A percentile compares a stretch with the other conserved stretches of the same genome.
Evolutionary conservation across 495 filamentous ascomycete species (phyloP).

Genomic region (Viridothelium virens): DNA sequence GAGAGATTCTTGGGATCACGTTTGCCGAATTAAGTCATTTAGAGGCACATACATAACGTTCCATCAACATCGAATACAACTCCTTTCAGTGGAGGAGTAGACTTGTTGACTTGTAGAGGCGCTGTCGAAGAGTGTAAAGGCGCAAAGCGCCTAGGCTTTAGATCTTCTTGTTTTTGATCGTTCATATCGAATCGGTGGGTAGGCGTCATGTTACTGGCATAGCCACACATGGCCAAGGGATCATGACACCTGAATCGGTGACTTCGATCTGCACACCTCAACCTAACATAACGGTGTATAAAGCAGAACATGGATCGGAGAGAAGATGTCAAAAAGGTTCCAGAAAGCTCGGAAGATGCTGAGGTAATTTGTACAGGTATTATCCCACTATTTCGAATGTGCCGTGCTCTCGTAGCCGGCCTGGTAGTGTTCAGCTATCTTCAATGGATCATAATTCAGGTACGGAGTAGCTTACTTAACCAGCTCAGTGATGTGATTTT

Average conservation of each 20-base stretch:
- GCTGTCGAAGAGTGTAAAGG: neutral
- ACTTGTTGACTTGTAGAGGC: neutral
- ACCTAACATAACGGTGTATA: neutral
- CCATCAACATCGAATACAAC: constrained; percentile 95
- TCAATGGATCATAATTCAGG: no score
- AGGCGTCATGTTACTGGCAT: neutral
- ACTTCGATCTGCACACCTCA: neutral
- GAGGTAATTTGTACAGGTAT: no score
- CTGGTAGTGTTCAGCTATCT: no score
- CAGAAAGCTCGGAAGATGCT: no score
- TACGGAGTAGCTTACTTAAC: no score
- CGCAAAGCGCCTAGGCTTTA: neutral
- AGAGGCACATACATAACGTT: constrained; percentile 54
- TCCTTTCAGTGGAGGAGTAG: constrained; percentile 49
- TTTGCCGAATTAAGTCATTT: neutral
- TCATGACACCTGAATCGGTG: neutral
- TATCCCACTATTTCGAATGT: no score
- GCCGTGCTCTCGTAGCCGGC: no score
- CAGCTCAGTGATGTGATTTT: no score
- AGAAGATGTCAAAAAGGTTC: no score
- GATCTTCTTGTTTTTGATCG: neutral
- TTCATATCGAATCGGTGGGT: neutral
- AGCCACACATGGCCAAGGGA: neutral
- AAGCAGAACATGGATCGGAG: no score
- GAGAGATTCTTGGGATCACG: neutral